These are phyloP conservation scores for Saccharomycopsis hybrid DNA, from an alignment of 1,139 yeast genomes.

Conservation along the genomic window DNA sequence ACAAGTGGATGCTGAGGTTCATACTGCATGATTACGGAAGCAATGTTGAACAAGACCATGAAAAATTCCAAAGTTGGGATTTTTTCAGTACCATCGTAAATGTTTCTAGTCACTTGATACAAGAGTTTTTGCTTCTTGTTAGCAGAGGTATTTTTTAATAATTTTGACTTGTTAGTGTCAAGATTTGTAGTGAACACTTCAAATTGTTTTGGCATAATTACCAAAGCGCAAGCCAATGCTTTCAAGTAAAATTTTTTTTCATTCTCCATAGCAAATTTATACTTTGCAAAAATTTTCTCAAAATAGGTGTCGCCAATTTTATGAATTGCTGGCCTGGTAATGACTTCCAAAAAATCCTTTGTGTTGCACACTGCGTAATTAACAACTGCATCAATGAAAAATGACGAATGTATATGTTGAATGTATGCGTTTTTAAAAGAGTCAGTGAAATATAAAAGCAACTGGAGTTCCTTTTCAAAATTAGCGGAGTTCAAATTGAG, in stretches of 20 bases:
- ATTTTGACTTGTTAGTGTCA: constrained; percentile 21
- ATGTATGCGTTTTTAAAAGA: constrained; percentile 7
- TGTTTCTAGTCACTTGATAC: constrained; percentile 32
- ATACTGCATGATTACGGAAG: constrained; percentile 37
- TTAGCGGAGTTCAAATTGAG: constrained; percentile 35
- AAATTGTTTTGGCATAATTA: constrained; percentile 28
- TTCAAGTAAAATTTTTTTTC: constrained; percentile 25
- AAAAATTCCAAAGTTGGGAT: constrained; percentile 37
- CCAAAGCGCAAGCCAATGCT: constrained; percentile 30
- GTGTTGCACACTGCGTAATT: constrained; percentile 11
- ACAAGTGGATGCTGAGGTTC: constrained; percentile 44
- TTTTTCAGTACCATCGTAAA: constrained; percentile 28
- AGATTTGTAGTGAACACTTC: constrained; percentile 14
- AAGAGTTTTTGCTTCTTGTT: constrained; percentile 31
- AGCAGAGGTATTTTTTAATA: constrained; percentile 8
- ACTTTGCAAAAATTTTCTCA: constrained; percentile 25
- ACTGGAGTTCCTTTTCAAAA: constrained; percentile 42
- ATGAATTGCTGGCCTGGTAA: constrained; percentile 6
- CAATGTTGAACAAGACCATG: constrained; percentile 32
- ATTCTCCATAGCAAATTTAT: constrained; percentile 20
- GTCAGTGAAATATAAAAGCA: constrained; percentile 8
- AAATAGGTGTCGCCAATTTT: constrained; percentile 25
- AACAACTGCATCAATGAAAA: constrained; percentile 14
- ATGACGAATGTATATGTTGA: constrained; percentile 18
- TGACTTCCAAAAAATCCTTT: constrained; percentile 13